These are phyloP conservation scores for Castanea mollissima DNA, from an alignment of 306 rosid genomes.

Conservation along the genomic window DNA sequence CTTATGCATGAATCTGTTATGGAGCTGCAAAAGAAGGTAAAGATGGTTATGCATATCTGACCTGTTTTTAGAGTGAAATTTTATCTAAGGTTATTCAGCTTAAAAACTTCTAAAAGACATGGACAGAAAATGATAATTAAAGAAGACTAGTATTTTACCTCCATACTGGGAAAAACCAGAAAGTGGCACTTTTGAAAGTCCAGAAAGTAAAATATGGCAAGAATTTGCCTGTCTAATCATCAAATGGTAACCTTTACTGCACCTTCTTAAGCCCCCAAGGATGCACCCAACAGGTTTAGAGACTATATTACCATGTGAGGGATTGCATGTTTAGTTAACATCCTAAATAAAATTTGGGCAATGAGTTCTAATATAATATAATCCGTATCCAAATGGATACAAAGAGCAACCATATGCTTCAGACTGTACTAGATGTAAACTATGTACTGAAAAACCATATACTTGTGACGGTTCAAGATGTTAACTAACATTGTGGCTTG, in stretches of 20 bases:
- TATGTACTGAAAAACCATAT: not conserved
- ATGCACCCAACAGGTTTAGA: not conserved
- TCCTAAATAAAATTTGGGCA: not conserved
- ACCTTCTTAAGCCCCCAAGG: too few relatives aligned
- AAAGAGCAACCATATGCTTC: not conserved
- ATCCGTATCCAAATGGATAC: too few relatives aligned
- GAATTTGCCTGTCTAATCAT: too few relatives aligned
- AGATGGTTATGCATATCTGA: not conserved
- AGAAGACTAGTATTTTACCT: too few relatives aligned
- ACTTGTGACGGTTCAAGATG: not conserved
- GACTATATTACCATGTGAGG: not conserved
- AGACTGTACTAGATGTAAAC: not conserved
- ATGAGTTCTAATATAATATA: not conserved
- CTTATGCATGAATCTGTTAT: conserved; percentile 68
- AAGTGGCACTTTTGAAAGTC: too few relatives aligned
- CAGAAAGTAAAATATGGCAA: too few relatives aligned
- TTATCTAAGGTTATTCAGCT: too few relatives aligned
- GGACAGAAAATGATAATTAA: too few relatives aligned
- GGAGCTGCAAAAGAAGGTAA: conserved; percentile 74
- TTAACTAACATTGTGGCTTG: conserved; percentile 12
- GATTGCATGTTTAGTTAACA: not conserved
- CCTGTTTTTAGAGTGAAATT: too few relatives aligned
- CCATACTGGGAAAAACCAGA: too few relatives aligned
- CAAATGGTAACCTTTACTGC: too few relatives aligned
- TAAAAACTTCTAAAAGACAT: too few relatives aligned